A percentile compares a stretch with the other conserved stretches of the same genome.
These are phyloP conservation scores for Phytophthora syringae DNA, from an alignment of 352 stramenopile genomes.

Conservation along the genomic window DNA sequence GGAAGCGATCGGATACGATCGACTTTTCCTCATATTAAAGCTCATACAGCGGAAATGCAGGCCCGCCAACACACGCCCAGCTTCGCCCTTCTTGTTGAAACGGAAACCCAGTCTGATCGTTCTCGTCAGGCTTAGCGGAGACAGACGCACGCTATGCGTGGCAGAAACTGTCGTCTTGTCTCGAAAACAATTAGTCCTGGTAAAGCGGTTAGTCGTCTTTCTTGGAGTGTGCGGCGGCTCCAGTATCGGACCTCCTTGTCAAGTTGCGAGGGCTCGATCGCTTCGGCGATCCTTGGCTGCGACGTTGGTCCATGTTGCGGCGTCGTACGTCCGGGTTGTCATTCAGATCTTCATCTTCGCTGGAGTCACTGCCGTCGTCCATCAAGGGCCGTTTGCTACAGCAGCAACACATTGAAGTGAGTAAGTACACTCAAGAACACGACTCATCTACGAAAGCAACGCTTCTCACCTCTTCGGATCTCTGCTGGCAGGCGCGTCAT, in stretches of 20 bases:
- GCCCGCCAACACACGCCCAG: conserved; percentile 4
- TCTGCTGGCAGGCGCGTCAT: conserved; percentile 48
- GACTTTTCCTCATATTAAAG: conserved; percentile 72
- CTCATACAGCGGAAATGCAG: conserved; percentile 25
- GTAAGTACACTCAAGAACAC: background rate
- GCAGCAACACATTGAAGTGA: conserved; percentile 13
- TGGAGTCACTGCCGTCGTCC: conserved; percentile 71
- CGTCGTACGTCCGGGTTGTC: conserved; percentile 46
- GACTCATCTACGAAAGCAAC: background rate
- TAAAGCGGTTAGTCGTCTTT: conserved; percentile 58
- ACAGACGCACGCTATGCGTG: background rate
- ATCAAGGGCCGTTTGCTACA: conserved; percentile 78
- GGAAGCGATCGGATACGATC: conserved; percentile 76
- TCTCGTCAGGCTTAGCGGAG: background rate
- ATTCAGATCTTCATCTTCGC: conserved; percentile 70
- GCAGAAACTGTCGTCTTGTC: conserved; percentile 1
- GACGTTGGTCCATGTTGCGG: conserved; percentile 41
- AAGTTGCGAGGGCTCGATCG: conserved; percentile 24
- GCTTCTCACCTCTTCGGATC: conserved; percentile 68
- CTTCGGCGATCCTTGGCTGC: conserved; percentile 33
- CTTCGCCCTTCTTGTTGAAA: conserved; percentile 4
- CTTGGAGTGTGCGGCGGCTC: conserved; percentile 45
- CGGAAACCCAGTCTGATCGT: background rate
- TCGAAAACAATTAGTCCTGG: background rate
- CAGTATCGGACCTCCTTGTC: conserved; percentile 33